Evolutionary conservation across 2,329 filamentous ascomycete genomes (phyloP), one percentile per base, ranked within the genome.

Genomic region (Epichloe typhina): DNA sequence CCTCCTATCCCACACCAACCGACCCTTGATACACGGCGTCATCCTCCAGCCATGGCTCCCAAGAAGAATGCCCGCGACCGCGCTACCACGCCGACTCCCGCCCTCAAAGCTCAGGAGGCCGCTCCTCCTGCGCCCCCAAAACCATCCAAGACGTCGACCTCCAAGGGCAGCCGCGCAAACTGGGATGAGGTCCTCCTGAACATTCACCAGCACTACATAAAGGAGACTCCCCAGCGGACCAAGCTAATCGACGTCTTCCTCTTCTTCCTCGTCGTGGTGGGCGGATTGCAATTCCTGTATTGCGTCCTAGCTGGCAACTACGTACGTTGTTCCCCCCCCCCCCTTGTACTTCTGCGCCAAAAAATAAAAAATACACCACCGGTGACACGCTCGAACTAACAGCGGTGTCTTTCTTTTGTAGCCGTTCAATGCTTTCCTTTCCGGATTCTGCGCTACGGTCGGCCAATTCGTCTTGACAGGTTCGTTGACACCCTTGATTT

Each of bases 351-450:
- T 15, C 4, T 26, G 11, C 31, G 17, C 19, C 5, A 13, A n/a
- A 33, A 6, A 13, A 1, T 23, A 17, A 17, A 17, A 23, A 21
- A 7, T 11, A 12, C 31, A 54, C 44, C 35, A 8, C 8, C 15
- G 17, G 7, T 21, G 21, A 47, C 26, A 23, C 31, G 6, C 8
- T 13, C 13, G 5, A 52, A 36, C 59, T 66, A 54, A 62, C 49
- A 2, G 9, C 46, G n/a, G 33, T 37, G 9, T 19, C 9, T 12
- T 4, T 17, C 17, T 17, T 21, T 37, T 17, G 7, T 52, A 97
- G 91, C 93, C 93, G 9, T 98, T 98, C 77, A 98, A 98, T 68
- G 93, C 94, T 57, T 98, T 98, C 74, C 81, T 98, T 35, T 88
- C 90, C 35, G 94, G 93, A 46, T 98, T 98, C 74, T 83, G 82